Conservation (phyloP, 2,329 filamentous ascomycete genomes). For the Neofusicoccum sp. region DNA sequence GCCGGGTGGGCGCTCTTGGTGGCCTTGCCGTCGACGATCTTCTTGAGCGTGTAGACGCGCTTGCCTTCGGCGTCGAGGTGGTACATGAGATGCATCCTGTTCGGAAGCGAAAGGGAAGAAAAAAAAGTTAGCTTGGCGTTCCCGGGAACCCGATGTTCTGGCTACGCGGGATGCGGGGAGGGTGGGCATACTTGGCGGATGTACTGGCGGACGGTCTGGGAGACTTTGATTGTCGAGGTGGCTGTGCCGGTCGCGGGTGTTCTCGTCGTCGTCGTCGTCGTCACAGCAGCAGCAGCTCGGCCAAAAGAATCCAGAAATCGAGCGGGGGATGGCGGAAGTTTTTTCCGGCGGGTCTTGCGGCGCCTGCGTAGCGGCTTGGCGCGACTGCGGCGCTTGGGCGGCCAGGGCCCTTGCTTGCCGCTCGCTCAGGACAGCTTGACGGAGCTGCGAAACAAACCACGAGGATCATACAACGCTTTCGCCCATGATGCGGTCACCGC, state of each 20-base stretch:
- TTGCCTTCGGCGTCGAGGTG: conserved; percentile 78
- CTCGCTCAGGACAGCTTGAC: not conserved
- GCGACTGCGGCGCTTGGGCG: too few relatives aligned
- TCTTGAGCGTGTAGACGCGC: conserved; percentile 93
- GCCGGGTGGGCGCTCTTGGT: conserved; percentile 96
- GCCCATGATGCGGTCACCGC: conserved; percentile 25
- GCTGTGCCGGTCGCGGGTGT: too few relatives aligned
- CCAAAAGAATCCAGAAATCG: too few relatives aligned
- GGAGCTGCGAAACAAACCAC: not conserved
- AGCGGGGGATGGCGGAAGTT: too few relatives aligned
- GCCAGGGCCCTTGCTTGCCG: too few relatives aligned
- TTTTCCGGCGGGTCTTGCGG: too few relatives aligned
- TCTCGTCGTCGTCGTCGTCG: too few relatives aligned
- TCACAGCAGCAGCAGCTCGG: too few relatives aligned
- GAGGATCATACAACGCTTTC: not conserved
- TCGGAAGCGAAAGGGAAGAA: not conserved
- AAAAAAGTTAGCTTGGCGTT: not conserved
- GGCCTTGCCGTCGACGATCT: conserved; percentile 75
- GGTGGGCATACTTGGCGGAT: not conserved
- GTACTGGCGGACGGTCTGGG: too few relatives aligned
- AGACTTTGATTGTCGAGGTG: too few relatives aligned
- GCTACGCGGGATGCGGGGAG: not conserved
- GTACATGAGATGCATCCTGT: conserved; percentile 80
- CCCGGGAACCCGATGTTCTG: not conserved
- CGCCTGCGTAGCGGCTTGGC: too few relatives aligned